phyloP scores from a whole-genome alignment of 352 stramenopile genomes.

The Phytophthora boehmeriae region DNA sequence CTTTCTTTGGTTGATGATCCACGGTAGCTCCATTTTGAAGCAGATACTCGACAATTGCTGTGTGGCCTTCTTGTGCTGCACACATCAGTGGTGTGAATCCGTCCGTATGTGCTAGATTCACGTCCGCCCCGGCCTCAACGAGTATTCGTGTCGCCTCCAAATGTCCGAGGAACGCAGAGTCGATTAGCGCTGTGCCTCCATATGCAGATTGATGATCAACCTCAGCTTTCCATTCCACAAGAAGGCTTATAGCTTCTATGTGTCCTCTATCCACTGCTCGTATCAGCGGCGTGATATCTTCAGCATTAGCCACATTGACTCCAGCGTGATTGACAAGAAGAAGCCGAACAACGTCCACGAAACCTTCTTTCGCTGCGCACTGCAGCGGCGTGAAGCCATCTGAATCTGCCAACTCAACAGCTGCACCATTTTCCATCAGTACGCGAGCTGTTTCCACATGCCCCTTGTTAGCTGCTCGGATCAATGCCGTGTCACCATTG shows the following conservation, averaged over 20 bases:
- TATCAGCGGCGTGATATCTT: constrained; percentile 1
- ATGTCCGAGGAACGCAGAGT: constrained; percentile 2
- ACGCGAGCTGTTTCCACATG: not conserved
- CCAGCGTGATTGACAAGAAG: not conserved
- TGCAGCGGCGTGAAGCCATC: constrained; percentile 11
- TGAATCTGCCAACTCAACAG: constrained; percentile 3
- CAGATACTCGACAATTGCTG: constrained; percentile 2
- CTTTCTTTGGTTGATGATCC: not conserved
- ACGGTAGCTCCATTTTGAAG: constrained; percentile 2
- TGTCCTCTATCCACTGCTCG: constrained; percentile 4
- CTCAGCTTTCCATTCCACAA: constrained; percentile 4
- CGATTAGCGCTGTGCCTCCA: not conserved
- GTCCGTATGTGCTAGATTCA: not conserved
- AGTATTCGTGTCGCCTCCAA: constrained; percentile 1
- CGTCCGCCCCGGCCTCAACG: not conserved
- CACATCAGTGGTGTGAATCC: constrained; percentile 5
- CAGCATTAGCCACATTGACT: constrained; percentile 5
- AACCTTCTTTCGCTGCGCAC: constrained; percentile 2
- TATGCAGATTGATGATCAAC: not conserved
- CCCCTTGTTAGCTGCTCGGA: not conserved
- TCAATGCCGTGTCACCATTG: constrained; percentile 1
- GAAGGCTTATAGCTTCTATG: not conserved
- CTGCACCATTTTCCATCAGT: constrained; percentile 9
- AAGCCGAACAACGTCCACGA: not conserved
- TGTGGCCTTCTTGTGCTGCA: constrained; percentile 9